Evolutionary conservation across 148 eudicot genomes (phyloP).

Genomic region (Salicornia ramosissima): DNA sequence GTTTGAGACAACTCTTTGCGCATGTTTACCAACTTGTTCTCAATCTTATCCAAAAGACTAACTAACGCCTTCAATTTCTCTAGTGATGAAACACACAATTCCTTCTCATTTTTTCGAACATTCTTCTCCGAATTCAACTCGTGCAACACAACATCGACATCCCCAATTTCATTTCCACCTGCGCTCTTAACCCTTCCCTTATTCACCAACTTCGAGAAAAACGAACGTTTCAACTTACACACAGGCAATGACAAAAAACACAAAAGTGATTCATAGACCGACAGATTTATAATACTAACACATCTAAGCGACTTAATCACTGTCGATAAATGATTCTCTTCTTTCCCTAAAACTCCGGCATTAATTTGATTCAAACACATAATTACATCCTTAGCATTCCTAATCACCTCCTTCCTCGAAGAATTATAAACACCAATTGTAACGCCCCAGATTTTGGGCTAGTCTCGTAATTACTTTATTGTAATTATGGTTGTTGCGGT

Average conservation of each 20-base stretch:
- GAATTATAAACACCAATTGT: constrained; percentile 20
- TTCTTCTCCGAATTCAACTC: constrained; percentile 1
- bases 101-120: neutral
- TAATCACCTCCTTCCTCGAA: constrained; percentile 36
- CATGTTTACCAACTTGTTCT: constrained; percentile 24
- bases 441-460: too few species aligned
- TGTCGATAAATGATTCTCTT: constrained; percentile 13
- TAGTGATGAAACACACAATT: constrained; percentile 2
- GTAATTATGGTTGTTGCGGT: too few species aligned
- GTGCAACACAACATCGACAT: constrained; percentile 23
- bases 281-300: constrained; percentile 29
- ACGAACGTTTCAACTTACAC: constrained; percentile 23
- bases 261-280: constrained; percentile 28
- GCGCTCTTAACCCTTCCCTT: constrained; percentile 1
- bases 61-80: constrained; percentile 23
- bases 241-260: constrained; percentile 31
- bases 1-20: constrained; percentile 25
- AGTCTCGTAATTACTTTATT: too few species aligned
- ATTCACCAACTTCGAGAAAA: constrained; percentile 31
- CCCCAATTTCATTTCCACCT: constrained; percentile 18
- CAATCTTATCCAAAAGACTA: constrained; percentile 25
- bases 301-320: constrained; percentile 37
- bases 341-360: constrained; percentile 8
- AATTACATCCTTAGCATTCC: constrained; percentile 22
- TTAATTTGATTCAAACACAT: constrained; percentile 24